phyloP scores from a whole-genome alignment of 257 asterid species.

The Solanum virginianum region DNA sequence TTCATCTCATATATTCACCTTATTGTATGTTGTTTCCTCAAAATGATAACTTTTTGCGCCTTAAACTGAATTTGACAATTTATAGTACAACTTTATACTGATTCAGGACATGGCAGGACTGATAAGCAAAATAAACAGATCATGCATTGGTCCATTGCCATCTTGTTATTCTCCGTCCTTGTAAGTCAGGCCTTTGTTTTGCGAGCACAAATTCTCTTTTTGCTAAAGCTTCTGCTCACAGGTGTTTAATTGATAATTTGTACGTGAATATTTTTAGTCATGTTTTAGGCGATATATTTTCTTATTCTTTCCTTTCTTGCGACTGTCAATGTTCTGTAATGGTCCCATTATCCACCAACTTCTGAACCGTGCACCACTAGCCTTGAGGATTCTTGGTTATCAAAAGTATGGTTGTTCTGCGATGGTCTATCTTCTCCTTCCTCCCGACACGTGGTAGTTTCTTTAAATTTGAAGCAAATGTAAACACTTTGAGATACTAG shows the following conservation, averaged over 20 bases:
- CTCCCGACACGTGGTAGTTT: not conserved
- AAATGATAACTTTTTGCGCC: not conserved
- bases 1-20: not conserved
- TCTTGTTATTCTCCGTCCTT: constrained; percentile 86
- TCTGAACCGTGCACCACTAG: not conserved
- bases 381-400: not conserved
- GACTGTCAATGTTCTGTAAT: not conserved
- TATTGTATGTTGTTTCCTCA: not conserved
- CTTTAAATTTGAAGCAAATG: not conserved
- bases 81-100: not conserved
- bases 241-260: not conserved
- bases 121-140: constrained; percentile 91
- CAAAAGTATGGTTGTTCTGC: not conserved
- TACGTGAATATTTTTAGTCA: not conserved
- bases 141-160: constrained; percentile 95
- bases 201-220: not conserved
- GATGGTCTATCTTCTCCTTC: not conserved
- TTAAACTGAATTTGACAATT: not conserved
- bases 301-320: not conserved
- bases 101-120: constrained; percentile 98
- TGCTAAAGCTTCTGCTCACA: not conserved
- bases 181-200: constrained; percentile 34
- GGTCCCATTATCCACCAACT: not conserved
- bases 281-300: not conserved
- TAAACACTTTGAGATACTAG: not conserved